Base-by-base conservation (phyloP, 2,329 filamentous ascomycete genomes). In the Cordyceps cicadae region DNA sequence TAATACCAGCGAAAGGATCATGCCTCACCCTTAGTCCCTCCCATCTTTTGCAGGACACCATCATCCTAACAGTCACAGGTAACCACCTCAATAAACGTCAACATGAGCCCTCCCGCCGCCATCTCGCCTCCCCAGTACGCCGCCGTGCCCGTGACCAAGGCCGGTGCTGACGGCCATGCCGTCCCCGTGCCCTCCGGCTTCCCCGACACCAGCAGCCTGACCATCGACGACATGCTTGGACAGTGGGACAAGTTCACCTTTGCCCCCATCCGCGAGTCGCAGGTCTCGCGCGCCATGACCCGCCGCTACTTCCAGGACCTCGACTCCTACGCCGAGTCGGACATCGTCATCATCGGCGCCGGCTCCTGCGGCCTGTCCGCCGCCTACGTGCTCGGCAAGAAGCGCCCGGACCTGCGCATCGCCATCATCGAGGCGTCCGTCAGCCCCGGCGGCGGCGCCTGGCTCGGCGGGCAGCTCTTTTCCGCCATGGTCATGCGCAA, bases 1-100 rank as follows among this genome's bases (percentile, higher is more conserved):
- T 93, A 93, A 94, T 94, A 90, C 90, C 89, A 92, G 92, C 92
- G 92, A 92, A 94, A 96, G 92, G 88, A 96, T 94, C 91, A 95
- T 96, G 90, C 90, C 59, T 57, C 45, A 32, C 50, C 60, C 53
- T n/a, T 51, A 83, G 83, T 82, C 79, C 78, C 77, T 73, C 73
- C 69, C 72, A 68, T 70, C 65, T 67, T 69, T 70, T 67, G 9
- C 21, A 32, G 41, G 57, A 32, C 59, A 15, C 34, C 21, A 51
- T 64, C 56, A 64, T 63, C 67, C 71, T 74, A 72, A 74, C 70
- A 63, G 63, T 24, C 41, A 21, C 53, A 69, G 68, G 64, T 58
- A 59, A 54, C 54, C 49, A 50, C 14, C 19, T 15, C n/a, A 43
- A 43, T 3, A 32, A 29, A 21, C 62, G 70, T 68, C 74, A 85